phyloP scores from a whole-genome alignment of 352 stramenopile species.

The Globisporangium sylvaticum region DNA sequence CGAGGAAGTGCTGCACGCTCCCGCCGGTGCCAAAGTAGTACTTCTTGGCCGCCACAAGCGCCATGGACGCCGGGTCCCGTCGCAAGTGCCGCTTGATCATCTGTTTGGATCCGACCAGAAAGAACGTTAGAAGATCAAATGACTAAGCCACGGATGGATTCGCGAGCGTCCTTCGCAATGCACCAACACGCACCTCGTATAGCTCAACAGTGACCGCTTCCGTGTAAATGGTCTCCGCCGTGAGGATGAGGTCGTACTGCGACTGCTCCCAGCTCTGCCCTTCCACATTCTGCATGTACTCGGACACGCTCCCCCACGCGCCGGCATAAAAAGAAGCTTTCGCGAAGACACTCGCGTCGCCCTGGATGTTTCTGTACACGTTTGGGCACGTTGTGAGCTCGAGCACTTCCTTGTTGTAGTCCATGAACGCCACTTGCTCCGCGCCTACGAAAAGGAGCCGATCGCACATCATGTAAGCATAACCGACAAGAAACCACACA shows the following conservation, averaged over 20 bases:
- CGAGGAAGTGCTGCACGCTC: slow-evolving; percentile 84
- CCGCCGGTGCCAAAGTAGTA: slow-evolving; percentile 87
- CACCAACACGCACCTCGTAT: slow-evolving; percentile 41
- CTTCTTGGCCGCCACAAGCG: slow-evolving; percentile 78
- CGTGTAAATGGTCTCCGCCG: slow-evolving; percentile 85
- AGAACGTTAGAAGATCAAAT: not conserved
- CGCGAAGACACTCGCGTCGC: slow-evolving; percentile 20
- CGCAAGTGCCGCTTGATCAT: slow-evolving; percentile 76
- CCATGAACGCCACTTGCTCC: slow-evolving; percentile 68
- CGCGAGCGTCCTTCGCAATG: not conserved
- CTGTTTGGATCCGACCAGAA: slow-evolving; percentile 18
- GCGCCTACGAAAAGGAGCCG: slow-evolving; percentile 28
- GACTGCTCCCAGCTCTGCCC: slow-evolving; percentile 25
- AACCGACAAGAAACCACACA: no score
- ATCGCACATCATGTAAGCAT: not conserved
- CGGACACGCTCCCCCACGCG: slow-evolving; percentile 61
- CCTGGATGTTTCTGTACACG: slow-evolving; percentile 42
- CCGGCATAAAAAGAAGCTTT: slow-evolving; percentile 72
- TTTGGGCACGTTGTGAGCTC: slow-evolving; percentile 84
- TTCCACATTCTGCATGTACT: slow-evolving; percentile 45
- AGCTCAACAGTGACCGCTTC: slow-evolving; percentile 65
- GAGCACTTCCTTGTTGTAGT: slow-evolving; percentile 88
- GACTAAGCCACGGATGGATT: not conserved
- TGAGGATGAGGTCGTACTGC: slow-evolving; percentile 76
- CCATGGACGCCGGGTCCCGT: slow-evolving; percentile 30